Evolutionary conservation across 1,284 basidiomycete genomes (phyloP), one percentile per base, ranked within the genome.

Genomic region (Sphaerobolus stellatus): DNA sequence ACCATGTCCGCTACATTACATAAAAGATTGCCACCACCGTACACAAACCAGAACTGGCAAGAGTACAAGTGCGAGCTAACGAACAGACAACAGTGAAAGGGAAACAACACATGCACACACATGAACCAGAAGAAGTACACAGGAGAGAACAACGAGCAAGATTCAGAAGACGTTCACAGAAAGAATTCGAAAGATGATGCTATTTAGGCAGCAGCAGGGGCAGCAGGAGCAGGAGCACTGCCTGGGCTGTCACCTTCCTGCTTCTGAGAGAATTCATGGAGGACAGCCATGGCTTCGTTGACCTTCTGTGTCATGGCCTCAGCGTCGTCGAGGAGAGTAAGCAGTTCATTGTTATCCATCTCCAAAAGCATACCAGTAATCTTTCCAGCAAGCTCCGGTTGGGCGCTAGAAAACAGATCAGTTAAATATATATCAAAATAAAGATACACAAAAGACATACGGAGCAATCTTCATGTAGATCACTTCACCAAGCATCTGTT

Each of bases 321-420:
- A 38, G 78, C 77, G 48, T 84, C 78, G 61, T 95, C 91, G 64
- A 97, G 75, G 56, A 98, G 82, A 72, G 90, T 86, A 33, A 97
- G 75, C 45, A 98, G 80, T 74, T 97, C 94, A 52, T 80, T 70
- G 75, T 95, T 95, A 73, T 97, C 94, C 92, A 98, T 97, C 83
- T 98, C 94, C 61, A 96, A 83, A 64, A 97, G 78, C 94, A 97
- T 96, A 57, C 92, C 94, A 54, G 94, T 97, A 71, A 98, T 96
- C 81, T 97, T 97, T 61, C 94, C 94, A 58, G 94, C 93, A 66
- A 95, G 79, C 38, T 95, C 93, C 55, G 93, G 90, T 36, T 36
- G 11, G 11, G 33, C 33, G 20, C 3, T 27, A 28, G 25, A 4
- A 53, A 64, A 79, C 73, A 46, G 70, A 66, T 46, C 68, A 72